Percentiles rank a stretch among this genome's conserved stretches.
Evolutionary conservation across 148 eudicot species (phyloP).

Genomic region (Nepenthes gracilis): DNA sequence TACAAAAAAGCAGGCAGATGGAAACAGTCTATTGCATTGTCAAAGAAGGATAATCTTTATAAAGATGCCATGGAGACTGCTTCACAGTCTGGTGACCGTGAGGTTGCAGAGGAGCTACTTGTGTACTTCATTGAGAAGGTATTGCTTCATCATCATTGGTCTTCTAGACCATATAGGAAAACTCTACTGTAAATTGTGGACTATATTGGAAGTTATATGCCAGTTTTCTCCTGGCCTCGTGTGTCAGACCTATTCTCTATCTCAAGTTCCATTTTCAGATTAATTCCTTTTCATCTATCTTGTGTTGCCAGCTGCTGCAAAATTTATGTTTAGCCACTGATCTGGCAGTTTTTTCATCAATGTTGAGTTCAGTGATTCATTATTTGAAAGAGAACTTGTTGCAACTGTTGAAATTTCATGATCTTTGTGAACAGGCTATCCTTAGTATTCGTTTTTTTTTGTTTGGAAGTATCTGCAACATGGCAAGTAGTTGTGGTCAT

Average conservation of each 20-base stretch:
- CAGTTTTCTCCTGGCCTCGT: too few species aligned
- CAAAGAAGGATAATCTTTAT: slow-evolving; percentile 84
- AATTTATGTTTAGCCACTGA: not conserved
- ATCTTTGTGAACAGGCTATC: not conserved
- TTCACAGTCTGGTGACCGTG: slow-evolving; percentile 98
- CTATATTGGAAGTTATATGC: not conserved
- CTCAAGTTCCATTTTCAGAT: not conserved
- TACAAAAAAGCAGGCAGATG: slow-evolving; percentile 97
- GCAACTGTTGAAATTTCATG: not conserved
- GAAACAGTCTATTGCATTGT: slow-evolving; percentile 94
- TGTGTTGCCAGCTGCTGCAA: not conserved
- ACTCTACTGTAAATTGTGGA: not conserved
- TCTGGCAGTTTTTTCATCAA: not conserved
- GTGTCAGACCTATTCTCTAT: too few species aligned
- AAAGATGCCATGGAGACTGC: slow-evolving; percentile 99
- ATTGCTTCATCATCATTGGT: not conserved
- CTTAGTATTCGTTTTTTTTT: not conserved
- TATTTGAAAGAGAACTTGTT: not conserved
- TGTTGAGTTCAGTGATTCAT: too few species aligned
- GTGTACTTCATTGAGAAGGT: slow-evolving; percentile 94
- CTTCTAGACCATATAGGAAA: too few species aligned
- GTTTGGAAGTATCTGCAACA: not conserved
- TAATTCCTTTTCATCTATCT: not conserved
- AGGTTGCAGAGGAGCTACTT: slow-evolving; percentile 94
- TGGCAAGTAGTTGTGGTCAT: not conserved